Base-by-base conservation (phyloP, 2,329 filamentous ascomycete genomes). In the Westerdykella aurantiaca region DNA sequence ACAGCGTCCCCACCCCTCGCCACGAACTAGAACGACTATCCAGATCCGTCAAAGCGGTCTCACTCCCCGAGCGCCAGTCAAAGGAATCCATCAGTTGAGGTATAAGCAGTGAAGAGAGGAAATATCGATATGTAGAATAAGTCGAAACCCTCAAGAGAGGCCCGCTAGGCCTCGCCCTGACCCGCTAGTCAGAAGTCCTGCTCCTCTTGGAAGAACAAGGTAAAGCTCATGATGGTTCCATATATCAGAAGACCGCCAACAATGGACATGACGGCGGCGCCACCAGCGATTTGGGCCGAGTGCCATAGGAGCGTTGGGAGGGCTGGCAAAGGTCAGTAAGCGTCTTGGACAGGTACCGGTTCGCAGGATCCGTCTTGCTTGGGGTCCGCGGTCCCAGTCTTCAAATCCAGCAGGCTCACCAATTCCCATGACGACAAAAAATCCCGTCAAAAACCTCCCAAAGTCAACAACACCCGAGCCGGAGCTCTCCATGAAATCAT, bases 161-260 rank as follows among this genome's bases (percentile, higher is more conserved):
- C 25, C 10, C 10, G 7, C 7, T 9, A 29, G 25, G 25, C 22
- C 31, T 60, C 52, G 39, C 48, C 53, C 42, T 49, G 54, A 49
- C 56, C 60, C 51, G 55, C 50, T 55, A 61, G 57, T 59, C 72
- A 97, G 69, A 97, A 98, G 59, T 97, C 93, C 64, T 95, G 86
- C 67, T 97, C 89, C 70, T 97, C 90, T 67, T 91, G 86, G 77
- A 98, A 98, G 74, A 97, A 98, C 82, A 96, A 86, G 54, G 86
- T 85, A 70, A 98, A 98, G 72, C 86, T 93, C 71, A 98, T 94
- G 66, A 98, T 96, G 39, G 93, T 98, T 45, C 88, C 88, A 71
- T 98, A 98, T 67, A 98, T 98, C 65, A 98, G 73, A 47, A 96
- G 74, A 41, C 93, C 93, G 22, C 93, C 93, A 41, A 91, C 72